Evolutionary conservation across 345 rosid species (phyloP), one percentile per base, ranked within the genome.

Genomic region (Toxicodendron radicans): DNA sequence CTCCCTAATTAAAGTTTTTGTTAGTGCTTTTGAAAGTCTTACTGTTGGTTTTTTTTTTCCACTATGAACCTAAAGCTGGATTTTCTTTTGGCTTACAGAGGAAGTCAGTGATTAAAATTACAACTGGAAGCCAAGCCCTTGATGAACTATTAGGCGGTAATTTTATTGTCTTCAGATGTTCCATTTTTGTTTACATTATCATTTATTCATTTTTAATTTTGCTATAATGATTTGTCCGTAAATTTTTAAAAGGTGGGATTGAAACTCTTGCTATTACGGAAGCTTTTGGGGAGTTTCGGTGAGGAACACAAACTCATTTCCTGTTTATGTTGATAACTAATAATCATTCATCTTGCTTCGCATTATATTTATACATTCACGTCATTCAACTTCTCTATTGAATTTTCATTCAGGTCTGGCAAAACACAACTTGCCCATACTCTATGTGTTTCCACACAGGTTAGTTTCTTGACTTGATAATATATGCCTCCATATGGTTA

Each of bases 251-350:
- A 95, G 99, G 99, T 72, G 97, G 99, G 12, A 79, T 91, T 33
- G 97, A 95, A 82, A 93, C 97, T 75, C 57, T 48, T 21, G 85
- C 87, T 53, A 91, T 93, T 35, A 95, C 96, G 7, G 97, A 95
- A 89, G 96, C 98, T 75, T 95, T 93, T 89, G 97, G 99, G 48
- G 96, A 93, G 68, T 93, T 90, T 52, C 80, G 98, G 97, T 91
- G 79, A 81, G 86, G 86, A 79, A 80, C 23, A 68, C 60, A 45
- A 51, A 32, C 66, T 23, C 52, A 51, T 68, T 61, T 64, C 64
- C 6, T 3, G 51, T 73, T 63, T 7, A 5, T 7, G 35, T 7
- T 11, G 8, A 53, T 21, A 10, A 73, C 7, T 38, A 12, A 17
- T 32, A 23, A 14, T 33, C 0, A n/a, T 14, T 24, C 2, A 49